phyloP scores from a whole-genome alignment of 176 grass and related monocot species.

The Oryza punctata region DNA sequence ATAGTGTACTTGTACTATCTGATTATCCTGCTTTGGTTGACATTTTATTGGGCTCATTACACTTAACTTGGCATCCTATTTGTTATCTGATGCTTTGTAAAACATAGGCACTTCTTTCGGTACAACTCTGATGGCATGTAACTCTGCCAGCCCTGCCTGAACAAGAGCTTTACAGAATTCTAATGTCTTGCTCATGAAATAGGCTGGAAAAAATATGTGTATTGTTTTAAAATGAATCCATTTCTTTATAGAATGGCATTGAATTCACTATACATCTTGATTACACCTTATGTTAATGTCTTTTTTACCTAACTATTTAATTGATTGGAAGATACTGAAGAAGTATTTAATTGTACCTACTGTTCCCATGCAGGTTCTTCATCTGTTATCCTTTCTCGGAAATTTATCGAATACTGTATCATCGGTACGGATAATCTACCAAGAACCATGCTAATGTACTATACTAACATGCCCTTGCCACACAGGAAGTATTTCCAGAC shows the following conservation, averaged over 20 bases:
- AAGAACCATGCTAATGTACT: slow-evolving; percentile 90
- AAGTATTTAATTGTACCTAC: slow-evolving; percentile 12
- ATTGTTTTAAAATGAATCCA: neutral
- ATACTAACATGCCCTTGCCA: slow-evolving; percentile 71
- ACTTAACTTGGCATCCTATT: neutral
- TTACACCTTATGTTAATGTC: neutral
- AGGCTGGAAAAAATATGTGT: neutral
- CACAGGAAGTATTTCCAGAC: slow-evolving; percentile 92
- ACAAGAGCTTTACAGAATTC: neutral
- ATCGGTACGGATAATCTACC: slow-evolving; percentile 77
- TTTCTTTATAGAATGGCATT: slow-evolving; percentile 22
- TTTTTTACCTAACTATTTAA: neutral
- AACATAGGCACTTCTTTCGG: neutral
- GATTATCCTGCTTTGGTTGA: neutral
- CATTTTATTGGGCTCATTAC: neutral
- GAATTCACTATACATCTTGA: neutral
- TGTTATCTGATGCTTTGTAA: neutral
- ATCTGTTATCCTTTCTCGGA: slow-evolving; percentile 83
- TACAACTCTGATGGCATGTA: neutral
- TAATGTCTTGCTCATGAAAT: neutral
- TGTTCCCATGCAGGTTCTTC: slow-evolving; percentile 64
- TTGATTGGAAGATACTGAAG: neutral
- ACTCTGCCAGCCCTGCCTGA: neutral
- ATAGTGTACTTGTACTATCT: neutral
- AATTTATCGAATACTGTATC: slow-evolving; percentile 80